phyloP scores from a whole-genome alignment of 1,139 yeast species.

The Saccharomyces pastorianus region DNA sequence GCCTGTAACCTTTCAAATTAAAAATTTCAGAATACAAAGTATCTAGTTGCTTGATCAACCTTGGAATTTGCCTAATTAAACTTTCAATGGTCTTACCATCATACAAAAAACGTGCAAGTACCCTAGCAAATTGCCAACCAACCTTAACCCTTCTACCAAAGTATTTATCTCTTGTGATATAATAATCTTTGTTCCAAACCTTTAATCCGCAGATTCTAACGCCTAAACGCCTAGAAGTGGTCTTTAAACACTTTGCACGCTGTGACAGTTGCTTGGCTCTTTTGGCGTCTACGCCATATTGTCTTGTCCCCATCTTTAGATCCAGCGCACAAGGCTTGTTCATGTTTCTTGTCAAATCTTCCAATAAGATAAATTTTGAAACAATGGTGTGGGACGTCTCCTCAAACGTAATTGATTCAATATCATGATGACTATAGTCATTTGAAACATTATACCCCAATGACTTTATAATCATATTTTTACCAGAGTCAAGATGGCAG shows the following conservation, averaged over 20 bases:
- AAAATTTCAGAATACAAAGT: slow-evolving; percentile 50
- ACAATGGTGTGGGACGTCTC: slow-evolving; percentile 29
- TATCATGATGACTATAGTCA: neutral
- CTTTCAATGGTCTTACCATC: slow-evolving; percentile 58
- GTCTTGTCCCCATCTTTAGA: slow-evolving; percentile 96
- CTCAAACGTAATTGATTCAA: slow-evolving; percentile 18
- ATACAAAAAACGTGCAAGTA: slow-evolving; percentile 68
- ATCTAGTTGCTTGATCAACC: slow-evolving; percentile 50
- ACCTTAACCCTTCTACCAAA: slow-evolving; percentile 72
- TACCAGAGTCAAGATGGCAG: neutral
- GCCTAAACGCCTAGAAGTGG: slow-evolving; percentile 78
- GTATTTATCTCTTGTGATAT: slow-evolving; percentile 75
- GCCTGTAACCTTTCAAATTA: slow-evolving; percentile 65
- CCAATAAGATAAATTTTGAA: slow-evolving; percentile 69
- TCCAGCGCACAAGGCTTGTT: slow-evolving; percentile 84
- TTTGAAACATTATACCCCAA: slow-evolving; percentile 1
- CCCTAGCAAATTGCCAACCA: slow-evolving; percentile 72
- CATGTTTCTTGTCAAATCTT: slow-evolving; percentile 83
- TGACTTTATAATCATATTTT: neutral
- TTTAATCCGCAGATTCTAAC: slow-evolving; percentile 95
- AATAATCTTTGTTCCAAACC: slow-evolving; percentile 56
- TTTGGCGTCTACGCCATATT: slow-evolving; percentile 90
- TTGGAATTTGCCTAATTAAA: slow-evolving; percentile 61
- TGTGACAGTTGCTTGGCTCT: slow-evolving; percentile 70
- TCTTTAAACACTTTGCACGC: slow-evolving; percentile 65